Base-by-base conservation (phyloP, 2,329 filamentous ascomycete species). In the Orbilia ellipsospora region DNA sequence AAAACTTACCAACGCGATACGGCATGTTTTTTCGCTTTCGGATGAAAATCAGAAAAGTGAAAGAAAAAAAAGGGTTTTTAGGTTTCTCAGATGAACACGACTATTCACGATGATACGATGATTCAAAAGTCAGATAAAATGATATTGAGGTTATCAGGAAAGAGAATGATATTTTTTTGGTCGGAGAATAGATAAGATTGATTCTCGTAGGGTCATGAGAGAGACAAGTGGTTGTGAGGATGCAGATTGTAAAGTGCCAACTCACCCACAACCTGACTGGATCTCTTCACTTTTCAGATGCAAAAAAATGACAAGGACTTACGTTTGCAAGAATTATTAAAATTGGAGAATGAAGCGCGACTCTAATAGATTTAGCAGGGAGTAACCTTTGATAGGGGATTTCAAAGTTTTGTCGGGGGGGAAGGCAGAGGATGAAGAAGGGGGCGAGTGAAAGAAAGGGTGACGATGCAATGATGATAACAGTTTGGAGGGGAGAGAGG, bases 1-100 rank as follows among this genome's bases (percentile, higher is more conserved):
- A 6, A 23, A 23, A 75, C 72, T 75, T 75, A 75, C 72, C 72
- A 75, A 75, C 72, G 64, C 72, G 72, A 31, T 75, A 75, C 20
- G 72, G 72, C 72, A 75, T 75, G 20, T 61, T 65, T 50, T 55
- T 36, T 36, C 5, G 31, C 31, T 36, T 36, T 36, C 10, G 31
- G 60, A 36, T 20, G 40, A 4, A 45, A n/a, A 15, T 50, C 52
- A 52, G 20, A 20, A 10, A 28, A 23, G 23, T 23, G 16, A 26
- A 36, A 45, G 42, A 50, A n/a, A 5, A 36, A 42, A 23, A 54
- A 42, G 31, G 7, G 7, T 18, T 48, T 48, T 12, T 7, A 52
- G n/a, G 48, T 18, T 20, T 36, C n/a, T 36, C 31, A 36, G 31
- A 52, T 20, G 5, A 13, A n/a, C 15, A 52, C 10, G 48, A 20